These are phyloP conservation scores for Poronia punctata DNA, from an alignment of 495 filamentous ascomycete genomes.

Conservation along the genomic window DNA sequence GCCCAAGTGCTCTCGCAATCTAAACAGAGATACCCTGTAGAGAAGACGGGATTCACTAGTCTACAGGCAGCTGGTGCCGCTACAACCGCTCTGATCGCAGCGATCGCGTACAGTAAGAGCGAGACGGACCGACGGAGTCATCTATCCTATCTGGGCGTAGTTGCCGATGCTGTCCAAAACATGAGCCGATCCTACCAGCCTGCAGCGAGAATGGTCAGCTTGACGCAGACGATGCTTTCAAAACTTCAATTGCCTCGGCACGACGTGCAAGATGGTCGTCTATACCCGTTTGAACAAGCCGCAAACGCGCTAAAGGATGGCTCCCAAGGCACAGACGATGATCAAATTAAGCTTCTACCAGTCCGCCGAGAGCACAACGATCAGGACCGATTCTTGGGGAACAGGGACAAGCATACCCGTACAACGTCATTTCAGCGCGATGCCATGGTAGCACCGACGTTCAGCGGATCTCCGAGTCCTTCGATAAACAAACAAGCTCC, in stretches of 20 bases:
- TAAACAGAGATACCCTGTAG: constrained; percentile 41
- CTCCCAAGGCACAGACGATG: neutral
- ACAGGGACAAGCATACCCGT: neutral
- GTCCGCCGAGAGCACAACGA: neutral
- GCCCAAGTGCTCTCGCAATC: constrained; percentile 47
- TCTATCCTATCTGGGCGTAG: constrained; percentile 29
- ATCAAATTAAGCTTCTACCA: neutral
- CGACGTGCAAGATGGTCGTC: neutral
- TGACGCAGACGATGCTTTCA: constrained; percentile 28
- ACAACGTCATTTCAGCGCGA: neutral
- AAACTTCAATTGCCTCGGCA: constrained; percentile 17
- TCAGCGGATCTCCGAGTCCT: neutral
- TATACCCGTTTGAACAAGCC: neutral
- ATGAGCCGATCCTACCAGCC: constrained; percentile 35
- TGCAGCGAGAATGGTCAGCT: constrained; percentile 26
- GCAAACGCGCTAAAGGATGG: neutral
- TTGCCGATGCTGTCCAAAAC: constrained; percentile 36
- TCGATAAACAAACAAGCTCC: neutral
- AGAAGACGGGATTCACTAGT: constrained; percentile 35
- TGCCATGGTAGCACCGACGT: too few species aligned
- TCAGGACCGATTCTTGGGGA: neutral
- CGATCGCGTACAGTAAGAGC: constrained; percentile 31
- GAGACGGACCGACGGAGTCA: constrained; percentile 29
- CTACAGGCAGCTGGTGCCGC: constrained; percentile 48
- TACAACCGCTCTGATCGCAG: constrained; percentile 45